Evolutionary conservation across 140 eudicot species (phyloP).

Genomic region (Artemisia princeps): DNA sequence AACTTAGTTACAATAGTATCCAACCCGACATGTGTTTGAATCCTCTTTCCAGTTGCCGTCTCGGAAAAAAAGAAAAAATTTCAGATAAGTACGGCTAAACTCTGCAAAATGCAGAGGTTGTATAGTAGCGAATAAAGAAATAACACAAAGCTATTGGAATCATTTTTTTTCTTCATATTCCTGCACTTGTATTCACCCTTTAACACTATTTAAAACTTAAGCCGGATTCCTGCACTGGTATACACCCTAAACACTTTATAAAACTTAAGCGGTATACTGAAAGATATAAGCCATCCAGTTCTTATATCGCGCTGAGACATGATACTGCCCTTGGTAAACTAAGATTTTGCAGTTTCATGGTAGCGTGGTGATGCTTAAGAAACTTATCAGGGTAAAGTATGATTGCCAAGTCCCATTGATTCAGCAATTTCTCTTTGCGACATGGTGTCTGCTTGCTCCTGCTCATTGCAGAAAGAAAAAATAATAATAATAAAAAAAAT

Average conservation of each 20-base stretch:
- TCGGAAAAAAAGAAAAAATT: background rate
- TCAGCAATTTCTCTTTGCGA: conserved; percentile 72
- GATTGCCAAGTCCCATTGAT: conserved; percentile 84
- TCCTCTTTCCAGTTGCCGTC: too few species aligned
- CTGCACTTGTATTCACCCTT: conserved; percentile 25
- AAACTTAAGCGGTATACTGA: conserved; percentile 1
- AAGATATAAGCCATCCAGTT: conserved; percentile 5
- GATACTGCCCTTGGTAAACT: background rate
- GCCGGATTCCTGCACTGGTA: conserved; percentile 22
- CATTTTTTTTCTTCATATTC: background rate
- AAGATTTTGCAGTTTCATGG: conserved; percentile 5
- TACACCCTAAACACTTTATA: conserved; percentile 6
- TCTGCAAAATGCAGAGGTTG: background rate
- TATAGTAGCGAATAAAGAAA: background rate
- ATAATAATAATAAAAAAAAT: too few species aligned
- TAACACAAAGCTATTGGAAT: background rate
- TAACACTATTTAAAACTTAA: conserved; percentile 5
- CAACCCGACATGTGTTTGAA: too few species aligned
- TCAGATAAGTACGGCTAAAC: background rate
- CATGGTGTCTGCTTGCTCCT: conserved; percentile 80
- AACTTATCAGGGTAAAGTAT: conserved; percentile 51
- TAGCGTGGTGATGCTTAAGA: conserved; percentile 5
- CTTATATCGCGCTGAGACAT: conserved; percentile 5
- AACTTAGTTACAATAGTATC: too few species aligned
- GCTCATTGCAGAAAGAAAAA: conserved; percentile 26